Evolutionary conservation across 306 rosid genomes (phyloP), one percentile per base, ranked within the genome.

Genomic region (Quercus rubra): DNA sequence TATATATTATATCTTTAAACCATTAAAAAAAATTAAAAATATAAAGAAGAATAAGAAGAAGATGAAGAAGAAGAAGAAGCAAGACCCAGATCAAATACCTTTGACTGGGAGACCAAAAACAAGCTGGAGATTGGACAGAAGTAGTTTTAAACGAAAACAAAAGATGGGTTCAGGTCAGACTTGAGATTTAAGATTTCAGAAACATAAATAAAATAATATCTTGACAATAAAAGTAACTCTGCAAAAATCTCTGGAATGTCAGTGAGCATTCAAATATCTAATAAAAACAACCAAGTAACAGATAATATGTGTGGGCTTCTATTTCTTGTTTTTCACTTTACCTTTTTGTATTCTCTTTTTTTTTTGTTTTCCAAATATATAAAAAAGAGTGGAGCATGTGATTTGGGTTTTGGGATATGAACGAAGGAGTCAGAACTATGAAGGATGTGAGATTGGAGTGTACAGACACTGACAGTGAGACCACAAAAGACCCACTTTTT

Each of bases 21-120:
- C 55, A 57, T 23, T 6, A 43, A 38, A 10, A 58, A 59, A 51
- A 73, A 51, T 1, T 1, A 3, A 59, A 64, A 51, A 73, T 51
- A 5, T 1, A 3, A 59, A 64, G 51, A 74, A 7, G 8, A 7
- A 7, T 2, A 6, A 6, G 0, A 7, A 6, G 0, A 38, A 0
- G 10, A 38, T 0, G 10, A 38, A 0, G 11, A 38, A 30, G 61
- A 4, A 12, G 67, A 76, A 68, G 19, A 74, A 72, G 83, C 41
- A 35, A 27, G 77, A 78, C 85, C 79, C 85, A 84, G 83, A 82
- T 74, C 75, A 84, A 78, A 77, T 88, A 90, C 92, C 93, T 83
- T 86, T 73, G 87, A 89, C 88, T 33, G 78, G 57, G 62, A 83
- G 85, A 87, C 75, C 78, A 61, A 80, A 66, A 78, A 64, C 78